These are phyloP conservation scores for Aquilaria sinensis DNA, from an alignment of 345 rosid species.

Conservation along the genomic window DNA sequence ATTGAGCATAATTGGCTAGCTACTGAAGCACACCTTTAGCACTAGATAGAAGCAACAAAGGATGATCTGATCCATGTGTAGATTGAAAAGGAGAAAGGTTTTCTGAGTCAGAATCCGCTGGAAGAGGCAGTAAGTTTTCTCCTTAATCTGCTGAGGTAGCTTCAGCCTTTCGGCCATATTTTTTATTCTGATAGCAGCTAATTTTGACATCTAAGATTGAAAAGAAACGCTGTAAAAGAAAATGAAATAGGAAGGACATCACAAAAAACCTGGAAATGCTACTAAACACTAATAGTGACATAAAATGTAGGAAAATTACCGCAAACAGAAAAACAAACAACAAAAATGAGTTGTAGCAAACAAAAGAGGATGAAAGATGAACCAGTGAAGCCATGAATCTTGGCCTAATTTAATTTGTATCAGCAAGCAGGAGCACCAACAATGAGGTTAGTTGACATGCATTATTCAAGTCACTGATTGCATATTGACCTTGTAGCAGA, in stretches of 20 bases:
- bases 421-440: too few species aligned
- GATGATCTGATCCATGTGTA: slow-evolving; percentile 82
- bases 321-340: too few species aligned
- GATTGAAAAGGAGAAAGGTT: slow-evolving; percentile 64
- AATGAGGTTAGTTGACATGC: too few species aligned
- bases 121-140: slow-evolving; percentile 63
- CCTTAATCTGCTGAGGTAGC: slow-evolving; percentile 63
- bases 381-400: too few species aligned
- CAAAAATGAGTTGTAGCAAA: too few species aligned
- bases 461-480: too few species aligned
- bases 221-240: slow-evolving; percentile 9
- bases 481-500: too few species aligned
- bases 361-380: too few species aligned
- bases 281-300: too few species aligned
- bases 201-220: slow-evolving; percentile 52
- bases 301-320: too few species aligned
- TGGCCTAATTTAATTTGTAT: too few species aligned
- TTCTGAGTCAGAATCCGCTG: slow-evolving; percentile 58
- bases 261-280: too few species aligned
- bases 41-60: slow-evolving; percentile 82
- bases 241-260: background rate
- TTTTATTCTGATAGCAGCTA: slow-evolving; percentile 82
- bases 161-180: slow-evolving; percentile 84
- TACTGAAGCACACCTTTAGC: slow-evolving; percentile 49
- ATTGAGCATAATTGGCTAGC: slow-evolving; percentile 10